phyloP scores from a whole-genome alignment of 2,329 filamentous ascomycete species.

The Nemania diffusa region DNA sequence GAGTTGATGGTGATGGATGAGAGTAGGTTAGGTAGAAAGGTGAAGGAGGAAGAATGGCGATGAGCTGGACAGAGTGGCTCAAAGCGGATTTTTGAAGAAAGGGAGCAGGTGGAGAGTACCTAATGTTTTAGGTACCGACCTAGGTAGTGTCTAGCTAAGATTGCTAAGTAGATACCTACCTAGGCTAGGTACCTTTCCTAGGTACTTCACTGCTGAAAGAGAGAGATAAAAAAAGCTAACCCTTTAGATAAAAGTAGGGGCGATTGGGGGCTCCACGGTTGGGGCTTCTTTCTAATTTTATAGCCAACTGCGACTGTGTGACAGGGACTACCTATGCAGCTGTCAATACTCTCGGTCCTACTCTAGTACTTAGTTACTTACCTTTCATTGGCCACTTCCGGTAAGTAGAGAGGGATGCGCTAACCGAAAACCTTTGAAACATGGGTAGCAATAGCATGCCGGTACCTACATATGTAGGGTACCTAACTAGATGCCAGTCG shows the following conservation, averaged over 20 bases:
- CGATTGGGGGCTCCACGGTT: not conserved
- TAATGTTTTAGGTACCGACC: not conserved
- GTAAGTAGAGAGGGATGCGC: not conserved
- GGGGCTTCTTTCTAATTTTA: constrained; percentile 1
- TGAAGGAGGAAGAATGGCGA: constrained; percentile 21
- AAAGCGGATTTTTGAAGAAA: constrained; percentile 34
- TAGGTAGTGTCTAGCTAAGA: no score
- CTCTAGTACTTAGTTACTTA: no score
- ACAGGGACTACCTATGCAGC: not conserved
- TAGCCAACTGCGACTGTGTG: not conserved
- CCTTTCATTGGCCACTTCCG: not conserved
- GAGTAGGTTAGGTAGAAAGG: constrained; percentile 20
- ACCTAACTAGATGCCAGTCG: no score
- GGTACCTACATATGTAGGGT: no score
- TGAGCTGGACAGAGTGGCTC: constrained; percentile 14
- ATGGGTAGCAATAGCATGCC: no score
- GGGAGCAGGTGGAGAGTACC: constrained; percentile 27
- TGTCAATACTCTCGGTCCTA: no score
- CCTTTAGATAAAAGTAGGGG: not conserved
- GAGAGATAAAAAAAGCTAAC: not conserved
- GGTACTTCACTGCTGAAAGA: constrained; percentile 4
- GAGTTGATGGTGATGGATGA: constrained; percentile 9
- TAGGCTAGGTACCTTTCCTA: not conserved
- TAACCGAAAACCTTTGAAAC: not conserved
- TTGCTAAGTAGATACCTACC: not conserved